Evolutionary conservation across 768 basidiomycete genomes (phyloP).

Genomic region (Podaxis sp.): DNA sequence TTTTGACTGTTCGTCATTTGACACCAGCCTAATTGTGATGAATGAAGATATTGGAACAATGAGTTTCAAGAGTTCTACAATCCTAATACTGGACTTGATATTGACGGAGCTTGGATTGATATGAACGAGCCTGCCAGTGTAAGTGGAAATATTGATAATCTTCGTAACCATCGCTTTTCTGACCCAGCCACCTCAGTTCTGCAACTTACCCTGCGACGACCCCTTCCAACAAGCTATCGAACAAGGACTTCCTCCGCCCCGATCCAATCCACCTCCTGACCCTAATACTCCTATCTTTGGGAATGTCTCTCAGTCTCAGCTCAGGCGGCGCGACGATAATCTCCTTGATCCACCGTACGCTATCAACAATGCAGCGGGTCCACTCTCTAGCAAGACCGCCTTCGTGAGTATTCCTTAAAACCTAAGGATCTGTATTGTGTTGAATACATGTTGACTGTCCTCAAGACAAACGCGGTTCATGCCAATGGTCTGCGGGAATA

Average conservation of each 20-base stretch:
- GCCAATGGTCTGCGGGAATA: slow-evolving; percentile 61
- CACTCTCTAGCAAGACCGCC: slow-evolving; percentile 54
- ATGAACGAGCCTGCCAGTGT: slow-evolving; percentile 77
- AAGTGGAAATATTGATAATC: slow-evolving; percentile 17
- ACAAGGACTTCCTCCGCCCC: slow-evolving; percentile 53
- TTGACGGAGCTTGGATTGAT: slow-evolving; percentile 75
- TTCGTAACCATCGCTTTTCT: neutral
- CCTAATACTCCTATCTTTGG: slow-evolving; percentile 54
- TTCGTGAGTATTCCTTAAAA: slow-evolving; percentile 36
- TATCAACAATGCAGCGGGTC: slow-evolving; percentile 57
- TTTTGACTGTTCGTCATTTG: neutral
- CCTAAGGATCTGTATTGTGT: neutral
- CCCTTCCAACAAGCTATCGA: slow-evolving; percentile 57
- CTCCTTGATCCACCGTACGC: slow-evolving; percentile 55
- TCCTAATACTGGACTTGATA: slow-evolving; percentile 54
- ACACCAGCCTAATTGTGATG: neutral
- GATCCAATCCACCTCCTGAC: slow-evolving; percentile 48
- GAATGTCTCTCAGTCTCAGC: slow-evolving; percentile 11
- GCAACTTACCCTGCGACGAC: slow-evolving; percentile 58
- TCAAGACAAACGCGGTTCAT: slow-evolving; percentile 46
- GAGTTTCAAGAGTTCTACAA: slow-evolving; percentile 61
- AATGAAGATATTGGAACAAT: slow-evolving; percentile 57
- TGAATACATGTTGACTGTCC: neutral
- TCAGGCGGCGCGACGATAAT: slow-evolving; percentile 33
- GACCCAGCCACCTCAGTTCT: slow-evolving; percentile 44